Conservation (phyloP, 202 grass and related monocot species). For the Panicum hallii region DNA sequence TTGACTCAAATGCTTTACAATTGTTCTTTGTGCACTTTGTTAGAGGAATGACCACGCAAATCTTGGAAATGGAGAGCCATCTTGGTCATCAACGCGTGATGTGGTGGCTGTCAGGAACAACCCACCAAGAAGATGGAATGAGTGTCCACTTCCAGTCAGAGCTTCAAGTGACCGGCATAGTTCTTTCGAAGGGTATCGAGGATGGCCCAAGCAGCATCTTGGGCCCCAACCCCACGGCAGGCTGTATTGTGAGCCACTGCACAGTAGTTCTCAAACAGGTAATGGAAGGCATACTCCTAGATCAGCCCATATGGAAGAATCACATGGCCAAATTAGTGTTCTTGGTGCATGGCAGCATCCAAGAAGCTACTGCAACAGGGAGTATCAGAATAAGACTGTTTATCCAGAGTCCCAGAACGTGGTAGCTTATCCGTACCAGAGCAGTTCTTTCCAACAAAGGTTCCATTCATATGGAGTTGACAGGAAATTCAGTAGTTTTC, state of each 20-base stretch:
- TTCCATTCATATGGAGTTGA: conserved; percentile 35
- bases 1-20: conserved; percentile 39
- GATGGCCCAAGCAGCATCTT: conserved; percentile 35
- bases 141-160: conserved; percentile 9
- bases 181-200: conserved; percentile 35
- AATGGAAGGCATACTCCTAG: conserved; percentile 43
- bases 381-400: conserved; percentile 30
- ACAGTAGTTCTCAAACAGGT: conserved; percentile 38
- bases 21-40: conserved; percentile 41
- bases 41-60: conserved; percentile 38
- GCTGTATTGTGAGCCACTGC: conserved; percentile 26
- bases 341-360: conserved; percentile 40
- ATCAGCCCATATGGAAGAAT: conserved; percentile 39
- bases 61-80: conserved; percentile 21
- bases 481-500: conserved; percentile 31
- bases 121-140: conserved; percentile 45
- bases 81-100: conserved; percentile 28
- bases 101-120: conserved; percentile 30
- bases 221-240: neutral
- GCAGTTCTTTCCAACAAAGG: conserved; percentile 26
- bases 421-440: neutral
- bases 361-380: conserved; percentile 42
- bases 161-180: conserved; percentile 12
- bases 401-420: conserved; percentile 31
- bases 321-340: conserved; percentile 25